Base-by-base conservation (phyloP, 2,329 filamentous ascomycete genomes). In the Scedosporium apiospermum region DNA sequence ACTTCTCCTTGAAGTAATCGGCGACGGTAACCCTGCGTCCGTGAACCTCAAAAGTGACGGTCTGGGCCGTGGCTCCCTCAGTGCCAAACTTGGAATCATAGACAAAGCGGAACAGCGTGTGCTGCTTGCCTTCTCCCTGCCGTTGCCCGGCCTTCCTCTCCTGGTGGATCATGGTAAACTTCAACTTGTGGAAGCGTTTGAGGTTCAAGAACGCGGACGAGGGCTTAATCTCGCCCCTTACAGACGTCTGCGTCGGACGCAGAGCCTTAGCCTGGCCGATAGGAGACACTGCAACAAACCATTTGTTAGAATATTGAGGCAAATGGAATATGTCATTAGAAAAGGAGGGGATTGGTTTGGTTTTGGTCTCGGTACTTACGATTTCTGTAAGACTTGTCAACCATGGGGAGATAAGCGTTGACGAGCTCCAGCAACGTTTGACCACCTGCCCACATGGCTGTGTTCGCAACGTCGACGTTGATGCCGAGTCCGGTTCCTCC, bases 401-500 rank as follows among this genome's bases (percentile, higher is more conserved):
- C 23, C 14, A 18, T 38, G 51, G 62, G 59, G 16, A 60, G 41
- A 9, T 38, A 49, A 9, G 21, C 58, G 4, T 60, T 57, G 5
- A 58, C 63, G 2, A 82, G 63, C 3, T 74, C 67, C 18, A 76
- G 74, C 4, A 83, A 60, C 1, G 69, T 70, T 57, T 77, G 73
- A 1, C 70, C 65, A 0, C 70, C 73, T 0, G 74, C 81, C 88
- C 90, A 98, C 76, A 99, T 99, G 12, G 89, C 90, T 0, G 91
- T 90, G 71, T 98, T 96, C 63, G 93, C 88, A 34, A 96, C 89
- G 69, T 99, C 93, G 10, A 96, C 86, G 68, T 97, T 98, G 71
- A 99, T 78, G 0, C 89, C 85, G 5, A 98, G 80, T 7, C 84
- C 85, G 27, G 84, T 82, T 38, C 83, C 80, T 1, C 78, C 75